Conservation (phyloP, 495 filamentous ascomycete genomes). For the Chaetomidium leptoderma region DNA sequence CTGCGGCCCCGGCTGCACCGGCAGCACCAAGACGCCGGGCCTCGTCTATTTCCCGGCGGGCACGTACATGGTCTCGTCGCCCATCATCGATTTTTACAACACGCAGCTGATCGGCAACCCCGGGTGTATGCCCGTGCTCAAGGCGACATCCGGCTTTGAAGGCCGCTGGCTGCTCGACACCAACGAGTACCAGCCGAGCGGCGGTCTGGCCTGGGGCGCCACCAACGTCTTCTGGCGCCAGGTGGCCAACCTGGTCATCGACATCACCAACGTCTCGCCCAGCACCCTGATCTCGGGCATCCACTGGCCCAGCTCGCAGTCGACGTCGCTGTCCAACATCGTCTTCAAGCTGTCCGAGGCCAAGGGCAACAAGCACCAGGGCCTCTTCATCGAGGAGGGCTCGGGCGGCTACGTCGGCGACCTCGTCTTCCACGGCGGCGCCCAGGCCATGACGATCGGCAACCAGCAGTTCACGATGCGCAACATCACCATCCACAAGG, state of each 20-base stretch:
- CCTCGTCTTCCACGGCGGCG: slow-evolving; percentile 66
- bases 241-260: slow-evolving; percentile 68
- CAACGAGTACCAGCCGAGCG: slow-evolving; percentile 41
- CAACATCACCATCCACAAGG: slow-evolving; percentile 61
- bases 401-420: slow-evolving; percentile 73
- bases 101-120: slow-evolving; percentile 69
- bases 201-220: slow-evolving; percentile 37
- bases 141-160: slow-evolving; percentile 57
- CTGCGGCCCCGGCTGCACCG: slow-evolving; percentile 71
- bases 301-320: slow-evolving; percentile 75
- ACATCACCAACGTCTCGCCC: slow-evolving; percentile 56
- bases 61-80: slow-evolving; percentile 63
- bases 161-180: slow-evolving; percentile 60
- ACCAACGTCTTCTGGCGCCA: slow-evolving; percentile 77
- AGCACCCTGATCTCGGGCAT: slow-evolving; percentile 57
- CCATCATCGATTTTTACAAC: slow-evolving; percentile 62
- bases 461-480: slow-evolving; percentile 81
- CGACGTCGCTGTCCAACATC: slow-evolving; percentile 71
- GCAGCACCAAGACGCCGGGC: slow-evolving; percentile 66
- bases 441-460: slow-evolving; percentile 58
- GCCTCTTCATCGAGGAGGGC: slow-evolving; percentile 70
- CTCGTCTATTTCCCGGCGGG: slow-evolving; percentile 75
- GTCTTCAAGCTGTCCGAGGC: slow-evolving; percentile 59
- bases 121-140: slow-evolving; percentile 58
- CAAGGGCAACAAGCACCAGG: slow-evolving; percentile 60